Conservation (phyloP, 2,329 filamentous ascomycete genomes). For the Xenoacremonium recifei region DNA sequence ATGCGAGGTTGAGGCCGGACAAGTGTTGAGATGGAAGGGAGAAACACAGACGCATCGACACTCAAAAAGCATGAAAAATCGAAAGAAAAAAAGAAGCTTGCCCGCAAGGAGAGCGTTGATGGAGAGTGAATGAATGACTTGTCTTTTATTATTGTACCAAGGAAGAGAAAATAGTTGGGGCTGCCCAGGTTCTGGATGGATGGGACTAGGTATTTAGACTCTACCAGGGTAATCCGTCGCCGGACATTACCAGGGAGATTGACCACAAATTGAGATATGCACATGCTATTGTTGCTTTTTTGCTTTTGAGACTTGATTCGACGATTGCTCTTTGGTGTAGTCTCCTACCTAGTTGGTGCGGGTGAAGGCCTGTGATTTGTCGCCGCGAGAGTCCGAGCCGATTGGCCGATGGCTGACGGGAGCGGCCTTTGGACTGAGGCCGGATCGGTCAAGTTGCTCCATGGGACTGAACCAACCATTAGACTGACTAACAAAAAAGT, state of each 20-base stretch:
- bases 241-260: constrained; percentile 29
- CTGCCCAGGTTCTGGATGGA: constrained; percentile 24
- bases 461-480: too few species aligned
- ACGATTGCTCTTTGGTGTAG: too few species aligned
- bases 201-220: constrained; percentile 43
- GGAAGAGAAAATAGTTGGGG: constrained; percentile 21
- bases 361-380: background rate
- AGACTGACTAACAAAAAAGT: too few species aligned
- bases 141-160: too few species aligned
- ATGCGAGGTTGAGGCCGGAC: constrained; percentile 8
- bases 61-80: constrained; percentile 14
- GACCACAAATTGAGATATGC: constrained; percentile 11
- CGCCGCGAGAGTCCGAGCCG: too few species aligned
- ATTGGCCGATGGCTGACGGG: too few species aligned
- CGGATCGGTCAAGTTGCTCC: too few species aligned
- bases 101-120: background rate
- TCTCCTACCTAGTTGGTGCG: background rate
- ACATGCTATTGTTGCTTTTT: constrained; percentile 1
- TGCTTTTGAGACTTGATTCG: background rate
- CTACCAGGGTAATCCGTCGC: constrained; percentile 39
- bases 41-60: too few species aligned
- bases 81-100: constrained; percentile 12
- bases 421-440: too few species aligned
- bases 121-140: too few species aligned
- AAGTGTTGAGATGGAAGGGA: constrained; percentile 9